These are phyloP conservation scores for Piloderma croceum DNA, from an alignment of 768 basidiomycete genomes.

Conservation along the genomic window DNA sequence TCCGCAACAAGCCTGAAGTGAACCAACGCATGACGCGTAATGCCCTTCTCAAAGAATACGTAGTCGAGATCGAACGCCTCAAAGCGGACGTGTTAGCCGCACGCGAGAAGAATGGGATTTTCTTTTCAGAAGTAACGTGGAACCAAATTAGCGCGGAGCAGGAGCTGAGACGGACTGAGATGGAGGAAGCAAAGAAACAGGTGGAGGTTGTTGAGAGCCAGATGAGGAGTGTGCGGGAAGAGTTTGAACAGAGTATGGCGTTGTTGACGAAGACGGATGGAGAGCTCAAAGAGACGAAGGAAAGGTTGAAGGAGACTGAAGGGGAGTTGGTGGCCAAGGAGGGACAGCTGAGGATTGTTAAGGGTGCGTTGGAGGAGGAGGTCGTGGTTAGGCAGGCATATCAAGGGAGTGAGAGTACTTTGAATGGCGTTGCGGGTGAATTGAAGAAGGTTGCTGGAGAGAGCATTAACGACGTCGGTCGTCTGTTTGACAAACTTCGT, in stretches of 20 bases:
- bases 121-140: conserved; percentile 89
- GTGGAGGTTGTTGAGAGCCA: conserved; percentile 81
- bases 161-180: conserved; percentile 68
- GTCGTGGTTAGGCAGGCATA: conserved; percentile 70
- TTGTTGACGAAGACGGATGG: conserved; percentile 69
- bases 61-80: conserved; percentile 87
- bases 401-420: conserved; percentile 60
- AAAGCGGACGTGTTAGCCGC: conserved; percentile 88
- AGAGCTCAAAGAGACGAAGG: conserved; percentile 62
- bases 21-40: conserved; percentile 94
- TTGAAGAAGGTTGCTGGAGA: conserved; percentile 64
- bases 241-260: conserved; percentile 86
- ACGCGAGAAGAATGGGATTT: conserved; percentile 94
- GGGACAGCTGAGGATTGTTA: conserved; percentile 53
- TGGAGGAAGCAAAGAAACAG: conserved; percentile 78
- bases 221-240: conserved; percentile 72
- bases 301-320: conserved; percentile 48
- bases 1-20: conserved; percentile 90
- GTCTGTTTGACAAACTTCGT: conserved; percentile 84
- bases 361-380: conserved; percentile 71
- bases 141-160: conserved; percentile 73
- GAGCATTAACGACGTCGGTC: conserved; percentile 61
- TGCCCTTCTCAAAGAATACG: conserved; percentile 87
- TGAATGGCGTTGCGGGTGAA: conserved; percentile 69
- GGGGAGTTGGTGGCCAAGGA: conserved; percentile 48